phyloP scores from a whole-genome alignment of 1,284 basidiomycete genomes.

The Rhodotorula sp. region DNA sequence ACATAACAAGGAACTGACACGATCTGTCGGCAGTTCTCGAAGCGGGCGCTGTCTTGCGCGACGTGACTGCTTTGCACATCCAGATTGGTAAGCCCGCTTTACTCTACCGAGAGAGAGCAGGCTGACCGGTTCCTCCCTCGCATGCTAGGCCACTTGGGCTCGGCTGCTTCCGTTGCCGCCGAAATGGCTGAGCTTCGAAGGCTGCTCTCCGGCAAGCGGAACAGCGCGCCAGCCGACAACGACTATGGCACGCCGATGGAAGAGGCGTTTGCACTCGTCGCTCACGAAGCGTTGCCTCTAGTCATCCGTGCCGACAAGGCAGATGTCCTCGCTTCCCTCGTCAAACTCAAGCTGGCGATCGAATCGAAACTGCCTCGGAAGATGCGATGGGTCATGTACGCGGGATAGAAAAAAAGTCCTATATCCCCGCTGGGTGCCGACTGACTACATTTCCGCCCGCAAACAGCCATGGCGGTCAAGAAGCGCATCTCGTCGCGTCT shows the following conservation, averaged over 20 bases:
- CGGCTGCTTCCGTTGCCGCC: conserved; percentile 58
- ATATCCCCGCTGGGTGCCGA: too few species aligned
- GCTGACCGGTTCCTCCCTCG: too few species aligned
- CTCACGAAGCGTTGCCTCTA: conserved; percentile 59
- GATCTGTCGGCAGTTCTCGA: conserved; percentile 54
- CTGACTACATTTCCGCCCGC: conserved; percentile 29
- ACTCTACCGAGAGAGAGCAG: too few species aligned
- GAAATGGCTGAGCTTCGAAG: conserved; percentile 66
- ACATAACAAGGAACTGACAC: too few species aligned
- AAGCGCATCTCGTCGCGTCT: conserved; percentile 69
- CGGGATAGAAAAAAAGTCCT: conserved; percentile 26
- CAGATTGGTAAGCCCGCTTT: conserved; percentile 55
- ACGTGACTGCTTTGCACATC: conserved; percentile 70
- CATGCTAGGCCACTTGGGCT: conserved; percentile 48
- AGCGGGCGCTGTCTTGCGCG: conserved; percentile 64
- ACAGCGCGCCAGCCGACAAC: neutral
- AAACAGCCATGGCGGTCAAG: conserved; percentile 59
- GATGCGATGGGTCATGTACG: conserved; percentile 55
- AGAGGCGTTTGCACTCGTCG: conserved; percentile 38
- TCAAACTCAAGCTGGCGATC: conserved; percentile 69
- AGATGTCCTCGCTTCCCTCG: conserved; percentile 70
- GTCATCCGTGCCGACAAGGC: conserved; percentile 69
- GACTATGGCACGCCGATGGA: too few species aligned
- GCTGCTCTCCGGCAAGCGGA: conserved; percentile 57
- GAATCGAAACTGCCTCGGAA: conserved; percentile 59